Evolutionary conservation across 2,329 filamentous ascomycete genomes (phyloP), one percentile per base, ranked within the genome.

Genomic region (Aspergillus puulaauensis): DNA sequence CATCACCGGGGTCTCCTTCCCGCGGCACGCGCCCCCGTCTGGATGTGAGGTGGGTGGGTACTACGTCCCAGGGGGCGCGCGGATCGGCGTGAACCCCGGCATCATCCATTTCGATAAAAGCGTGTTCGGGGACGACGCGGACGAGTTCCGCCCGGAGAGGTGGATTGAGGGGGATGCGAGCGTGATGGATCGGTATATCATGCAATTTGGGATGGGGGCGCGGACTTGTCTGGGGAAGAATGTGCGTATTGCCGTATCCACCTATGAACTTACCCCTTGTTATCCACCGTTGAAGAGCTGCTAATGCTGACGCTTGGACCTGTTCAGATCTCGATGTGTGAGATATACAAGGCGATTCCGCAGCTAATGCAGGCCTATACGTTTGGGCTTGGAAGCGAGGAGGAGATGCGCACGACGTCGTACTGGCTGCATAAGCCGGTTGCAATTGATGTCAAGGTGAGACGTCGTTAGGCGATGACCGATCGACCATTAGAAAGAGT

Each of bases 1-100:
- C 5, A 64, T 62, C 31, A 61, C 66, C 21, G 66, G 52, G 2
- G 41, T 70, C 17, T 63, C 62, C n/a, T 58, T 70, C 52, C 63
- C 62, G 6, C 66, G 66, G 1, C 46, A 62, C 15, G 64, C 60
- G 1, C 66, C 68, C 9, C 23, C 37, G 9, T 14, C 27, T 1
- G 61, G 61, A 4, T 45, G 57, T 17, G 37, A 45, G 6, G 31
- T 58, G n/a, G 52, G 33, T 6, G 60, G 54, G n/a, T 35, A 56
- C 39, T 62, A 46, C 39, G 44, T 62, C 40, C 56, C 58, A 7
- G 47, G 19, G 35, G 19, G 19, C 4, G 21, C 47, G 5, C 8
- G 21, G 9, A 50, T 50, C 2, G 50, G 50, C 2, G 40, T 37
- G 3, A 45, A 52, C 27, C 39, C 39, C 17, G 24, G 27, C 2